Evolutionary conservation across 2,329 filamentous ascomycete species (phyloP).

Genomic region (Diplodia corticola): DNA sequence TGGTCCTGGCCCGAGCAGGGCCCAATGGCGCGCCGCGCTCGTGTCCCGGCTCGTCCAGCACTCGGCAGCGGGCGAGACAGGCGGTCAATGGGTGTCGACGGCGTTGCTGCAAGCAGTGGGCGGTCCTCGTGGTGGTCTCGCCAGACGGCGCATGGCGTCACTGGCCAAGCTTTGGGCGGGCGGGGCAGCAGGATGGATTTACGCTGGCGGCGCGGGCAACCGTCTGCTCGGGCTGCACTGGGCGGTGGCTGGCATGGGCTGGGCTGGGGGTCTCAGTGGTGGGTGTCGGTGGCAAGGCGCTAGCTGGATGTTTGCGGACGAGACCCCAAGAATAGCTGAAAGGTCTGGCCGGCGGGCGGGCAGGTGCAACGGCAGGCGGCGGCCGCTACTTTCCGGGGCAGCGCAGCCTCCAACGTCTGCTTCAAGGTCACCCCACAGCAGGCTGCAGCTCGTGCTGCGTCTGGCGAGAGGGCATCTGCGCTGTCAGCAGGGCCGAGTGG

Average conservation of each 20-base stretch:
- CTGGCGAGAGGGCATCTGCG: not conserved
- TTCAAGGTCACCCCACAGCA: not conserved
- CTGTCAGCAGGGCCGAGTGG: not conserved
- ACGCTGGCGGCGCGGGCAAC: not conserved
- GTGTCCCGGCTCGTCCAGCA: fast-evolving
- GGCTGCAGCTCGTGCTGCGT: not conserved
- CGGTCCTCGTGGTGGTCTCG: not conserved
- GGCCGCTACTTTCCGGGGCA: not conserved
- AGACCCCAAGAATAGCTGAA: not conserved
- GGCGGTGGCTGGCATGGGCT: not conserved
- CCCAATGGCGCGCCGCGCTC: no score
- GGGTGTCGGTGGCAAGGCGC: not conserved
- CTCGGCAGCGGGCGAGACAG: not conserved
- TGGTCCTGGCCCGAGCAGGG: not conserved
- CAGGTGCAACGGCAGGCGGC: not conserved
- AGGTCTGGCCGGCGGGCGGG: not conserved
- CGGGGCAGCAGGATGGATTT: constrained; percentile 5
- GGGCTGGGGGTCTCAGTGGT: not conserved
- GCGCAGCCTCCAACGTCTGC: no score
- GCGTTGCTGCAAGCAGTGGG: not conserved
- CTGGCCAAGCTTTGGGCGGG: not conserved
- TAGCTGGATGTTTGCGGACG: not conserved
- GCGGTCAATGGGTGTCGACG: not conserved
- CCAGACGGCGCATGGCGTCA: not conserved
- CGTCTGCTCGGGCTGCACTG: not conserved